Base-by-base conservation (phyloP, 345 rosid genomes). In the Microthlaspi erraticum region DNA sequence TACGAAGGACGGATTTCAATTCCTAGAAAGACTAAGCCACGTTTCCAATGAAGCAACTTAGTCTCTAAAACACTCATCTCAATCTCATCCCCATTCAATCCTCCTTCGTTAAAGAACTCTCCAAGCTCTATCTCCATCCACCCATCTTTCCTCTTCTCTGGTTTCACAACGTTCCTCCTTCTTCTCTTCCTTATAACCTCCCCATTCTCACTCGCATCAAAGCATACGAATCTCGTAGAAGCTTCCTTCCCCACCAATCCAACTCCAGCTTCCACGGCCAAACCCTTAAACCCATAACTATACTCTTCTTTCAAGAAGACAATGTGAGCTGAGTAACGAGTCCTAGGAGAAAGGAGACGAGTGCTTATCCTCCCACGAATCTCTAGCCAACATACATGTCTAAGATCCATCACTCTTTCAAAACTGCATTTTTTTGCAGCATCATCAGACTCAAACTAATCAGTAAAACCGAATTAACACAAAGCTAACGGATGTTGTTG, bases 121-220 rank as follows among this genome's bases (percentile, higher is more conserved):
- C 64, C 72, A 68, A 68, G 63, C 54, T 68, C 43, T 17, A 31
- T 17, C 33, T 55, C 72, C 54, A 68, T 55, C 72, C 72, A 68
- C 1, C 55, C 20, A 68, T 55, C 64, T 17, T 18, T 17, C 26
- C 72, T 44, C 29, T 2, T 2, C 29, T 26, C 29, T 26, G 29
- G 29, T 26, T 26, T 26, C 29, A 43, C 48, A 12, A 19, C 18
- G 49, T 45, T 32, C 68, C 10, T 46, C 32, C 50, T 58, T 11
- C 14, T 7, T n/a, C 33, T 0, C 41, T 52, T 23, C 5, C 33
- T 31, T 18, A 0, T 12, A 69, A 3, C 11, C 17, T 7, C 19
- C 50, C 14, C 48, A 13, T 5, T 1, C 43, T 33, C 20, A 36
- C 2, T 5, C 2, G 11, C 6, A 31, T 58, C 54, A 33, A 73